Base-by-base conservation (phyloP, 495 filamentous ascomycete species). In the Lophium mytilinum region DNA sequence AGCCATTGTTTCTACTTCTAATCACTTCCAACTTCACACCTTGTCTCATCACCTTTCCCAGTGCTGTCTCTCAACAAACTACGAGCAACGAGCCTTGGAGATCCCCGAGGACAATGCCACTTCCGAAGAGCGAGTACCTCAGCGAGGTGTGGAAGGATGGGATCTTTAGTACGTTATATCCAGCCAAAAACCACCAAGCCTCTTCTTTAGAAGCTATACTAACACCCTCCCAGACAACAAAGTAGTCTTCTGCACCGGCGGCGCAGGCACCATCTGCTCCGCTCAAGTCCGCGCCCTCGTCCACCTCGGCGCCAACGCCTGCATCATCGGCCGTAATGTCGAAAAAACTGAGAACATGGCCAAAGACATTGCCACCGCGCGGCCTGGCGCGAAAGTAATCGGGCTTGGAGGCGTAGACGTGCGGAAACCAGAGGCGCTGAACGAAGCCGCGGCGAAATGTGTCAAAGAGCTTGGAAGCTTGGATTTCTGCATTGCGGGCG, bases 201-300 rank as follows among this genome's bases (percentile, higher is more conserved):
- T 30, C 24, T 30, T 6, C 24, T 30, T 3, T 30, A 6, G 24
- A 52, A 35, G 1, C 47, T 34, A 15, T n/a, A 8, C 37, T 47
- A 50, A 55, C 36, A 50, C 12, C 17, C 52, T 19, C n/a, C 15
- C 18, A 64, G 88, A 81, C 55, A 84, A 88, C 67, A 93, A 93
- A 68, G 90, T 97, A 17, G 79, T 96, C 61, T 92, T 97, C 76
- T 94, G 94, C 66, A 98, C 93, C 30, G 93, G 93, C 40, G 93
- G 93, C 51, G 89, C 89, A 0, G 93, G 93, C 37, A 86, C 89
- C 12, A 98, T 98, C 62, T 94, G 93, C 72, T 91, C 86, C 62
- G 89, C 86, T 9, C 93, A 96, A 72, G 93, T 96, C 39, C 83
- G 88, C 52, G 93, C 91, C 14, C 71, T 98, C 39, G 88, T 98